Evolutionary conservation across 345 rosid species (phyloP).

Genomic region (Camelina sativa): DNA sequence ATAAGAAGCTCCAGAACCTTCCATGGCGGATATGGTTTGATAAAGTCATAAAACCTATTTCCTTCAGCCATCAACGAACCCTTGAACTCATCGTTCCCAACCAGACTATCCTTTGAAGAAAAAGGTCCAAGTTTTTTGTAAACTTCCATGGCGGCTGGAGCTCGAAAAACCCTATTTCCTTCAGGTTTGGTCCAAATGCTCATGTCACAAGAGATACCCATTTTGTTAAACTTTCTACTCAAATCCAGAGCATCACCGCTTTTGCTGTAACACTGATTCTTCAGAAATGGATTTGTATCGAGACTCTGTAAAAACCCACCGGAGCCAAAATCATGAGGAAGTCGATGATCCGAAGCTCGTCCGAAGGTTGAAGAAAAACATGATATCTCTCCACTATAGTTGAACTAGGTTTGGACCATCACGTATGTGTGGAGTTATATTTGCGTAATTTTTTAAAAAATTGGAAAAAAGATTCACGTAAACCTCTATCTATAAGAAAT

Average conservation of each 20-base stretch:
- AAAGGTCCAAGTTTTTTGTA: not conserved
- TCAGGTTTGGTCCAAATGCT: conserved; percentile 41
- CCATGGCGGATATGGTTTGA: conserved; percentile 36
- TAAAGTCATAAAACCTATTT: conserved; percentile 43
- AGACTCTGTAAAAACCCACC: conserved; percentile 33
- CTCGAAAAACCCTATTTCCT: conserved; percentile 41
- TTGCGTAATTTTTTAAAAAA: too few relatives aligned
- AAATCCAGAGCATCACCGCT: conserved; percentile 43
- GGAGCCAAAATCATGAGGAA: conserved; percentile 14
- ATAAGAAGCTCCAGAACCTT: conserved; percentile 25
- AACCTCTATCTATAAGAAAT: too few relatives aligned
- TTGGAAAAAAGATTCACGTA: too few relatives aligned
- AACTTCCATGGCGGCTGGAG: conserved; percentile 43
- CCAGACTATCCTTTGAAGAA: too few relatives aligned
- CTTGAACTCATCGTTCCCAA: conserved; percentile 26
- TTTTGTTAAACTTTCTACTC: conserved; percentile 46
- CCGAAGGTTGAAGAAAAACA: not conserved
- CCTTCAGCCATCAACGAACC: conserved; percentile 42
- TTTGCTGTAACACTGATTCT: conserved; percentile 40
- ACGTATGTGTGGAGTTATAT: too few relatives aligned
- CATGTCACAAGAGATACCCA: conserved; percentile 54
- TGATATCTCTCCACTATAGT: too few relatives aligned
- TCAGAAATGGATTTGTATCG: conserved; percentile 34
- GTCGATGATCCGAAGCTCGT: conserved; percentile 42
- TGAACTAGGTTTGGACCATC: too few relatives aligned